Evolutionary conservation across 768 basidiomycete genomes (phyloP).

Genomic region (Rhodosporidiobolus sp.): DNA sequence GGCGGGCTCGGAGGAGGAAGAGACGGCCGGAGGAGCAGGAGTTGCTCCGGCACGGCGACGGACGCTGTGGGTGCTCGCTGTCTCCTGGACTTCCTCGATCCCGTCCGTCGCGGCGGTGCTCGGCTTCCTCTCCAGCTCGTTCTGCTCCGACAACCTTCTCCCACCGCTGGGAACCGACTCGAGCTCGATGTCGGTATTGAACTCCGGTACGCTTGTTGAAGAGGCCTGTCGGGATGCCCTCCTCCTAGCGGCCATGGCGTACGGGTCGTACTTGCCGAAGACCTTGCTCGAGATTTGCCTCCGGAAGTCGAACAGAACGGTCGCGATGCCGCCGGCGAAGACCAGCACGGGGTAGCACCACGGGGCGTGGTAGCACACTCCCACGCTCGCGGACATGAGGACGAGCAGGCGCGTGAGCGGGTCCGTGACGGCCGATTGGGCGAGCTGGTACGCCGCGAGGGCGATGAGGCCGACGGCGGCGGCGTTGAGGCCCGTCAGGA

Average conservation of each 20-base stretch:
- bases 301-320: conserved; percentile 52
- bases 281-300: background rate
- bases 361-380: conserved; percentile 56
- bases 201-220: too few relatives aligned
- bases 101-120: too few relatives aligned
- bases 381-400: conserved; percentile 53
- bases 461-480: conserved; percentile 59
- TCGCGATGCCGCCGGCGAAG: conserved; percentile 51
- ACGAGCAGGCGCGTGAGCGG: conserved; percentile 53
- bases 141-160: too few relatives aligned
- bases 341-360: conserved; percentile 59
- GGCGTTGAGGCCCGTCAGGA: conserved; percentile 59
- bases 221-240: too few relatives aligned
- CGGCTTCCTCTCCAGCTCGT: too few relatives aligned
- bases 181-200: too few relatives aligned
- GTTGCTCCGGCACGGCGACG: too few relatives aligned
- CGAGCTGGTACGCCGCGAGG: conserved; percentile 56
- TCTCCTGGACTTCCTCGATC: too few relatives aligned
- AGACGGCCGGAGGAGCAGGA: too few relatives aligned
- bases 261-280: background rate
- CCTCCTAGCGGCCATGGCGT: background rate
- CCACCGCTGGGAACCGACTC: background rate
- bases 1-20: too few relatives aligned
- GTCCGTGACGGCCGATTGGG: conserved; percentile 55
- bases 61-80: too few relatives aligned